A percentile compares a stretch with the other conserved stretches of the same genome.
Conservation (phyloP, 345 rosid species). For the Heritiera littoralis region DNA sequence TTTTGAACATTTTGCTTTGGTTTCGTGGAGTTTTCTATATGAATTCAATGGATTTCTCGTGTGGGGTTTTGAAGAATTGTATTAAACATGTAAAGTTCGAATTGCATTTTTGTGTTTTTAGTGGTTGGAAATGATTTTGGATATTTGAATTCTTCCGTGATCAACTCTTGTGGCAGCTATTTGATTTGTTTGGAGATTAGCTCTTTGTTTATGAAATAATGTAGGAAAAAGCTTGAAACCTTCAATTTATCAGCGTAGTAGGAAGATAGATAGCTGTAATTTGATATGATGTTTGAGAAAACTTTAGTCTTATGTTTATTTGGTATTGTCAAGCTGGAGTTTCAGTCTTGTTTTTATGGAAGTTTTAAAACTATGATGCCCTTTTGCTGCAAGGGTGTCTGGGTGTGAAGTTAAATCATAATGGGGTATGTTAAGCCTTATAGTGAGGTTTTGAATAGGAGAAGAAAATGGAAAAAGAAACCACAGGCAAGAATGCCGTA, state of each 20-base stretch:
- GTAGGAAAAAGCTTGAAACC: background rate
- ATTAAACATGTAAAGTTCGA: background rate
- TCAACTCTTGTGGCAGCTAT: background rate
- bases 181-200: background rate
- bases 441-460: background rate
- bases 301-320: background rate
- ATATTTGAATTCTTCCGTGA: background rate
- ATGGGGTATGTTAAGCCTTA: background rate
- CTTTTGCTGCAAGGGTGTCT: background rate
- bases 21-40: background rate
- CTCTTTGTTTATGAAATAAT: conserved; percentile 4
- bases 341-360: background rate
- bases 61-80: background rate
- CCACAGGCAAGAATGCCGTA: background rate
- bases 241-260: background rate
- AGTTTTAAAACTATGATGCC: background rate
- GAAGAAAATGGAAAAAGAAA: background rate
- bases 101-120: background rate
- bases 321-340: background rate
- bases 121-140: background rate
- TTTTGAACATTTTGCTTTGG: background rate
- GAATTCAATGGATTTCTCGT: background rate
- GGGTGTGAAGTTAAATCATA: background rate
- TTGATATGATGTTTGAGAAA: background rate
- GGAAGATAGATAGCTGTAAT: background rate